Evolutionary conservation across 2,329 filamentous ascomycete species (phyloP).

Genomic region (Pseudogymnoascus sp.): DNA sequence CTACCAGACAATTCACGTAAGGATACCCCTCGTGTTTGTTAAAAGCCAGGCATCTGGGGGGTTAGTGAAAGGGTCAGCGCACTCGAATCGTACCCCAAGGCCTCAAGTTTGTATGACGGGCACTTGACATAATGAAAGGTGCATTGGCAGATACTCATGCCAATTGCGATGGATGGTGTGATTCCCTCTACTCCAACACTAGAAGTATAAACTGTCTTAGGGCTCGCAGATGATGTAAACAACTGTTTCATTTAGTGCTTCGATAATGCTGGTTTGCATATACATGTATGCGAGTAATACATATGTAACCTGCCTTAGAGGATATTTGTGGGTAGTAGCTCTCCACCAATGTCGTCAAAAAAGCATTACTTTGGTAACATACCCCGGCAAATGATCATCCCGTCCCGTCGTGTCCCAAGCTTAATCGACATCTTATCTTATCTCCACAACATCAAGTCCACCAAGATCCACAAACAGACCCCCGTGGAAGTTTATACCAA

Average conservation of each 20-base stretch:
- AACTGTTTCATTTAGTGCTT: background rate
- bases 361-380: background rate
- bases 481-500: background rate
- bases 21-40: background rate
- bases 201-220: background rate
- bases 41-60: background rate
- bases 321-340: background rate
- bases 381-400: background rate
- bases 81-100: background rate
- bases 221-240: background rate
- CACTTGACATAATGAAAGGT: background rate
- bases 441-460: background rate
- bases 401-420: background rate
- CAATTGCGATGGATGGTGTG: background rate
- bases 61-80: background rate
- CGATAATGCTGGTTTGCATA: constrained; percentile 1
- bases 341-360: background rate
- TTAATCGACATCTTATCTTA: background rate
- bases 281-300: background rate
- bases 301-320: background rate
- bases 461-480: background rate
- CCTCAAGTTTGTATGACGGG: background rate
- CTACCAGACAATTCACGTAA: background rate
- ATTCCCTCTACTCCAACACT: background rate
- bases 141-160: background rate